Evolutionary conservation across 2,329 filamentous ascomycete genomes (phyloP).

Genomic region (Dactylellina cionopaga): DNA sequence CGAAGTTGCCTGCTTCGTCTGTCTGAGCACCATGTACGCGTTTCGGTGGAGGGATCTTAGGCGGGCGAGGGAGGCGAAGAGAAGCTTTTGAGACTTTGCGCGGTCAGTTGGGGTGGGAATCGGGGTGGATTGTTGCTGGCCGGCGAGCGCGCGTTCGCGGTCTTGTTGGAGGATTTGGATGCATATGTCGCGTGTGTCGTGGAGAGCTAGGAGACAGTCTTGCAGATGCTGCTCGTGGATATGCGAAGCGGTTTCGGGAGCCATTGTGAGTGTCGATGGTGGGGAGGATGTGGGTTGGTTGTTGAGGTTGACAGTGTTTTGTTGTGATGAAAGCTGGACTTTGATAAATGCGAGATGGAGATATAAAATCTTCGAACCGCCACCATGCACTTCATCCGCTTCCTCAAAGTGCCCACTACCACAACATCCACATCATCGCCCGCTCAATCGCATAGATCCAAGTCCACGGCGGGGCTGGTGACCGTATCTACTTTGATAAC

Average conservation of each 20-base stretch:
- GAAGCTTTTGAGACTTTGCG: constrained; percentile 79
- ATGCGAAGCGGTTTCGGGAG: constrained; percentile 27
- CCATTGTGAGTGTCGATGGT: constrained; percentile 23
- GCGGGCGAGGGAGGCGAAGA: constrained; percentile 80
- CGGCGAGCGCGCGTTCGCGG: constrained; percentile 37
- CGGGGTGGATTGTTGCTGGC: constrained; percentile 51
- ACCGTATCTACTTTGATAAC: constrained; percentile 68
- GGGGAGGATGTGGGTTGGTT: too few relatives aligned
- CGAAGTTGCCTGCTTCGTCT: constrained; percentile 85
- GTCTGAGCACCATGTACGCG: constrained; percentile 80
- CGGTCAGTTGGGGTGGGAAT: constrained; percentile 69
- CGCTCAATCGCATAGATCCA: constrained; percentile 59
- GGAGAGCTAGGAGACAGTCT: constrained; percentile 55
- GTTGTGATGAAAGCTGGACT: too few relatives aligned
- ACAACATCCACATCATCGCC: constrained; percentile 41
- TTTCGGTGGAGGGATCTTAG: constrained; percentile 84
- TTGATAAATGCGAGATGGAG: not conserved
- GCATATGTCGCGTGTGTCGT: constrained; percentile 55
- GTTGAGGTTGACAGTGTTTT: not conserved
- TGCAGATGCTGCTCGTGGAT: constrained; percentile 54
- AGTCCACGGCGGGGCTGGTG: constrained; percentile 58
- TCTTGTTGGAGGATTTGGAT: constrained; percentile 54
- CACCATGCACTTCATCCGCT: constrained; percentile 72
- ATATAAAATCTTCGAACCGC: constrained; percentile 7
- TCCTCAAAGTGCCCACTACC: constrained; percentile 71